Conservation (phyloP, 2,329 filamentous ascomycete genomes). For the Hymenoscyphus occultus region DNA sequence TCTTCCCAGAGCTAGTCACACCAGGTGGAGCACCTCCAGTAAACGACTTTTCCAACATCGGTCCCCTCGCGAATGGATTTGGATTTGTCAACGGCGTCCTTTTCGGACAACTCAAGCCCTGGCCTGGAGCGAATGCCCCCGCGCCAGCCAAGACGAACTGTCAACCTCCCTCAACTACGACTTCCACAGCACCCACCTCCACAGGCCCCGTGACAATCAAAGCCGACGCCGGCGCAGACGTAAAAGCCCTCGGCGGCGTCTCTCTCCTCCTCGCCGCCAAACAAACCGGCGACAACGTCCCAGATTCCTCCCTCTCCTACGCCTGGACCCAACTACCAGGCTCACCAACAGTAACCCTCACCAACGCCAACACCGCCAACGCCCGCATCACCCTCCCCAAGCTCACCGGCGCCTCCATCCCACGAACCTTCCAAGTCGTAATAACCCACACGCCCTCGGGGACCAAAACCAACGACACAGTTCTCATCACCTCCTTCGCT, state of each 20-base stretch:
- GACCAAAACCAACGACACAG: neutral
- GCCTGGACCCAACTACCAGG: neutral
- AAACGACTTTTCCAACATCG: slow-evolving; percentile 39
- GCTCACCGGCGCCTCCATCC: neutral
- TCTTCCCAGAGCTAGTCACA: slow-evolving; percentile 41
- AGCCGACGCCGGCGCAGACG: neutral
- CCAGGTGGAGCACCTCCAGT: slow-evolving; percentile 38
- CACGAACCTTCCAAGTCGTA: neutral
- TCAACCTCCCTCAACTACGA: neutral
- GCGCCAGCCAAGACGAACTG: neutral
- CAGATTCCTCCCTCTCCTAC: neutral
- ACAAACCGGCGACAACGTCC: neutral
- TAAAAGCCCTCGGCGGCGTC: neutral
- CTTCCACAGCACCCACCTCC: neutral
- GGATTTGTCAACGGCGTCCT: slow-evolving; percentile 32
- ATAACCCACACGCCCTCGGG: neutral
- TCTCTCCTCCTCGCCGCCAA: neutral
- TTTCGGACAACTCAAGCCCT: slow-evolving; percentile 42
- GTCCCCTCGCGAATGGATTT: slow-evolving; percentile 34
- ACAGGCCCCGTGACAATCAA: neutral
- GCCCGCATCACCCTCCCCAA: neutral
- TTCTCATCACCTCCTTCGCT: neutral
- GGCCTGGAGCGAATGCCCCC: slow-evolving; percentile 6
- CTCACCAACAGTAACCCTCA: neutral
- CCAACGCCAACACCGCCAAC: neutral